Evolutionary conservation across 78 protist species (phyloP).

Genomic region (Dictyostelium purpureum): DNA sequence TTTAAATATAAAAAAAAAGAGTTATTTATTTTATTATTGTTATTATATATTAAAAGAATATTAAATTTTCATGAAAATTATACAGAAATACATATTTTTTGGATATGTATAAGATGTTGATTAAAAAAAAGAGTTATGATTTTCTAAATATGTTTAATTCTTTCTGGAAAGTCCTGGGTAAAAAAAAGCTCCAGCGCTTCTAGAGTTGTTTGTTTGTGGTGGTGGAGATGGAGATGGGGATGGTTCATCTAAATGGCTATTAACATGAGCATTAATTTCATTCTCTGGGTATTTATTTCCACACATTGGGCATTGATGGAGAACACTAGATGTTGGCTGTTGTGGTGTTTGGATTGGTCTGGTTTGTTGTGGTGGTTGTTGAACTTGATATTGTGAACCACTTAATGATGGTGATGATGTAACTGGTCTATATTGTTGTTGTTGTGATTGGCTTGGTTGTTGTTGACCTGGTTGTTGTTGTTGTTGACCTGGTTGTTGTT

Average conservation of each 20-base stretch:
- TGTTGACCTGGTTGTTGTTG: not conserved
- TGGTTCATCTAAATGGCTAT: conserved; percentile 3
- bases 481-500: conserved; percentile 6
- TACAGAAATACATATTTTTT: no score
- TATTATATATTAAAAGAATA: no score
- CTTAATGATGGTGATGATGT: not conserved
- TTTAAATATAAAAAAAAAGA: no score
- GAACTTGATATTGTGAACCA: not conserved
- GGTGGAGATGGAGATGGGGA: not conserved
- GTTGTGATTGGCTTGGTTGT: not conserved
- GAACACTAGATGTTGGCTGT: not conserved
- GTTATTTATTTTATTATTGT: no score
- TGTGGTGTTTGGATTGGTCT: not conserved
- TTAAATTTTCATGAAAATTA: no score
- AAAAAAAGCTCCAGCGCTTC: no score
- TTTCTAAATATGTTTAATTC: no score
- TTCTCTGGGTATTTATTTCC: conserved; percentile 5
- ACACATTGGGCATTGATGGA: conserved; percentile 29
- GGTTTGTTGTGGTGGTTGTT: not conserved
- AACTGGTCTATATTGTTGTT: not conserved
- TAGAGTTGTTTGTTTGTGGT: not conserved
- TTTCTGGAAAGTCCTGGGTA: no score
- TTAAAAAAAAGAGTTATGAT: no score
- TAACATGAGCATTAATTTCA: conserved; percentile 16
- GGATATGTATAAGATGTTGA: no score